Base-by-base conservation (phyloP, 2,329 filamentous ascomycete species). In the Hymenoscyphus fructigenus region DNA sequence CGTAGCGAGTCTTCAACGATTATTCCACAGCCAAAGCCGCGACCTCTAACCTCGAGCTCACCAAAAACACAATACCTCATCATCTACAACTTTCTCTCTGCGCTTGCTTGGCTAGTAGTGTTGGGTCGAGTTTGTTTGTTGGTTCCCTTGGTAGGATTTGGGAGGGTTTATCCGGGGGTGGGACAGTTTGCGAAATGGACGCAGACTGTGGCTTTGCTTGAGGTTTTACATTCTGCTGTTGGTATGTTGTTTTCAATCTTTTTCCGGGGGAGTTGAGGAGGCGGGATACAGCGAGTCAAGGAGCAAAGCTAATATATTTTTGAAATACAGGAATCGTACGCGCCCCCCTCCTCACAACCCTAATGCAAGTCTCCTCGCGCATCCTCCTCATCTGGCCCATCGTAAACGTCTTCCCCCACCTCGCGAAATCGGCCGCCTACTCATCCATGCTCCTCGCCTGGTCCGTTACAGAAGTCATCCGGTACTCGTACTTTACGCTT, bases 331-430 rank as follows among this genome's bases (percentile, higher is more conserved):
- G 92, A 65, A 77, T 98, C 74, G 94, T 99, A 61, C 88, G 94
- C 73, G 89, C 94, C 1, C 93, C 94, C 1, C 78, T 97, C 72
- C 71, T 90, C 72, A 98, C 95, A 5, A 98, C 95, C 5, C 78
- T 86, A 44, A 93, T 97, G 88, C 95, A 99, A 79, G 93, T 98
- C 68, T 85, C 91, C 26, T 92, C 88, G 65, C 92, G 95, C 61
- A 86, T 96, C 73, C 85, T 97, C 69, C 89, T 98, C 69, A 91
- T 97, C 71, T 97, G 93, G 92, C 88, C 85, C 71, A 84, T 98
- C 68, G 88, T 92, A 74, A 84, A 88, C 75, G 82, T 84, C 50
- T 97, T 94, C 80, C 91, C 91, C 10, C 79, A 82, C 63, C 84
- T 90, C 61, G 86, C 87, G 66, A 74, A 79, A 60, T 85, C 82